Conservation (phyloP, 2,329 filamentous ascomycete genomes). For the Alternaria ethzedia region DNA sequence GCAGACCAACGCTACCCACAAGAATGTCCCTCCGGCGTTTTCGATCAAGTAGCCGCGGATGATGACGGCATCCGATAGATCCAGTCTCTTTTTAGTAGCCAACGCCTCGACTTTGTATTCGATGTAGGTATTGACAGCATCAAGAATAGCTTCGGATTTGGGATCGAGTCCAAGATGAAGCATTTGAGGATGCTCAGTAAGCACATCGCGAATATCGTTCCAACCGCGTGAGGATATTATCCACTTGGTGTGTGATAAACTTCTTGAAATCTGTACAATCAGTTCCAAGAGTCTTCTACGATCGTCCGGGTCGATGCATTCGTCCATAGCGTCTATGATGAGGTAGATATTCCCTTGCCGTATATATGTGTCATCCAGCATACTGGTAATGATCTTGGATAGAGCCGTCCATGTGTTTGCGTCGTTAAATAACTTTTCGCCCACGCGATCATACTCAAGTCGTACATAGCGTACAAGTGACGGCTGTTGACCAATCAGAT, state of each 20-base stretch:
- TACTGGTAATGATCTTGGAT: background rate
- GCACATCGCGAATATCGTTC: background rate
- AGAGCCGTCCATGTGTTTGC: background rate
- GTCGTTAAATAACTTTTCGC: background rate
- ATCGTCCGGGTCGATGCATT: background rate
- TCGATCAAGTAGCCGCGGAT: background rate
- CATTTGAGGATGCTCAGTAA: background rate
- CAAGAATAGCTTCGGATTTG: background rate
- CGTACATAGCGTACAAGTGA: background rate
- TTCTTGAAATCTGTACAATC: background rate
- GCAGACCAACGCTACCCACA: background rate
- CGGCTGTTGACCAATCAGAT: background rate
- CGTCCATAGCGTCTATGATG: background rate
- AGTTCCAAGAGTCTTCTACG: background rate
- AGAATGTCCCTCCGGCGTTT: background rate
- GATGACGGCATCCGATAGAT: background rate
- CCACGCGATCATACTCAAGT: background rate
- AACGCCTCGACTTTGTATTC: background rate
- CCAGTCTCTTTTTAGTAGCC: background rate
- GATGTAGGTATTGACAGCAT: background rate
- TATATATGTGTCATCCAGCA: background rate
- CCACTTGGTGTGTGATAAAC: background rate
- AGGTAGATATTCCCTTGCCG: rapidly evolving
- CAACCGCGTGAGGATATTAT: background rate
- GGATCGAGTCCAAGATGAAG: background rate